These are phyloP conservation scores for Geosmithia morbida DNA, from an alignment of 2,329 filamentous ascomycete species.

Conservation along the genomic window DNA sequence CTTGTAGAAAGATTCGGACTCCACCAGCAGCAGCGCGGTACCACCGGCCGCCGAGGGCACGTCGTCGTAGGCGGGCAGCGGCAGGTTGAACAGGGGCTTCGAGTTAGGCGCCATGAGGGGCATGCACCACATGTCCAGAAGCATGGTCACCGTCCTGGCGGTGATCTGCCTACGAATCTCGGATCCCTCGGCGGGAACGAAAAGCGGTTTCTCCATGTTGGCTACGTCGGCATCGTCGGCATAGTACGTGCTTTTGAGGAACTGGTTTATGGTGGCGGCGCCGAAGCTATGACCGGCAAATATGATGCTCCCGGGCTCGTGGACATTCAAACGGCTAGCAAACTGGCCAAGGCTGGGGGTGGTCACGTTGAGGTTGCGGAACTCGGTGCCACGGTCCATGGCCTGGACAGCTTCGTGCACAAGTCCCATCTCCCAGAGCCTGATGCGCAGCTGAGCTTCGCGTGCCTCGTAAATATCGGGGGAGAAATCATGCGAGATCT, in stretches of 20 bases:
- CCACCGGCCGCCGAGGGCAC: slow-evolving; percentile 35
- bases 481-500: slow-evolving; percentile 46
- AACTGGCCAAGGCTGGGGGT: slow-evolving; percentile 42
- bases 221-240: slow-evolving; percentile 29
- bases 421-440: slow-evolving; percentile 65
- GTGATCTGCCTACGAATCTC: slow-evolving; percentile 53
- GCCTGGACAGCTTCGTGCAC: slow-evolving; percentile 53
- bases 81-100: slow-evolving; percentile 52
- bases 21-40: slow-evolving; percentile 50
- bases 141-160: slow-evolving; percentile 45
- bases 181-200: slow-evolving; percentile 39
- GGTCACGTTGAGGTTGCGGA: slow-evolving; percentile 39
- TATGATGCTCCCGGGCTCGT: slow-evolving; percentile 55
- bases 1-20: slow-evolving; percentile 65
- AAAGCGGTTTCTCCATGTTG: slow-evolving; percentile 41
- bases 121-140: slow-evolving; percentile 73
- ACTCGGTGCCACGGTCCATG: slow-evolving; percentile 40
- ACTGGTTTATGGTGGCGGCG: slow-evolving; percentile 57
- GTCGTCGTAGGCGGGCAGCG: slow-evolving; percentile 53
- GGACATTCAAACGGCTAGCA: slow-evolving; percentile 46
- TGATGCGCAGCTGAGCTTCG: slow-evolving; percentile 58
- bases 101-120: slow-evolving; percentile 52
- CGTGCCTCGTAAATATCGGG: slow-evolving; percentile 52
- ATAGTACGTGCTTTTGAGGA: slow-evolving; percentile 70
- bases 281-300: slow-evolving; percentile 77